These are phyloP conservation scores for Ensete glaucum DNA, from an alignment of 176 grass and related monocot genomes.

Conservation along the genomic window DNA sequence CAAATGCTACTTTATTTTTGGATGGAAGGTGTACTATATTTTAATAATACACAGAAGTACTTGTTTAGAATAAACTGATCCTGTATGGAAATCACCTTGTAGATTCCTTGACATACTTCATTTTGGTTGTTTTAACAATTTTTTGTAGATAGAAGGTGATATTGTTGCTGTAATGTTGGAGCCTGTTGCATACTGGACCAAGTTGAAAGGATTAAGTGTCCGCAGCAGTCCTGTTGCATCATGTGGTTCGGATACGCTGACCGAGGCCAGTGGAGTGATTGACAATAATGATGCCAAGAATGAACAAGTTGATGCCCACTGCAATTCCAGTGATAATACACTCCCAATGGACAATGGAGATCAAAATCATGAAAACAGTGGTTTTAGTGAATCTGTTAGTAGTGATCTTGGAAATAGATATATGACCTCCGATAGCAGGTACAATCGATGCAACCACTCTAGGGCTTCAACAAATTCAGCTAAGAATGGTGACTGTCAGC, in stretches of 20 bases:
- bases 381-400: slow-evolving; percentile 62
- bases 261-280: slow-evolving; percentile 39
- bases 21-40: not conserved
- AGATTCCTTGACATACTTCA: slow-evolving; percentile 16
- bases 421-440: not conserved
- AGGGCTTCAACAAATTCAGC: slow-evolving; percentile 17
- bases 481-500: slow-evolving; percentile 14
- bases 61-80: not conserved
- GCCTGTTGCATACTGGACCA: slow-evolving; percentile 62
- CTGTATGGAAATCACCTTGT: not conserved
- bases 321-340: slow-evolving; percentile 26
- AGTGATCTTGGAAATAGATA: slow-evolving; percentile 15
- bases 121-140: slow-evolving; percentile 6
- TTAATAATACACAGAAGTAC: not conserved
- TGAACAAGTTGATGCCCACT: slow-evolving; percentile 28
- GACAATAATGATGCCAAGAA: slow-evolving; percentile 30
- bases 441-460: slow-evolving; percentile 38
- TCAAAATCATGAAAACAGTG: slow-evolving; percentile 47
- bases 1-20: too few relatives aligned
- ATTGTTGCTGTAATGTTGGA: slow-evolving; percentile 66
- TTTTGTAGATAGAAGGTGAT: slow-evolving; percentile 85
- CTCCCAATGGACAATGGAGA: slow-evolving; percentile 29
- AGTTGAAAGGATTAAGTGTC: slow-evolving; percentile 58
- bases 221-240: slow-evolving; percentile 30
- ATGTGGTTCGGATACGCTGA: slow-evolving; percentile 26